phyloP scores from a whole-genome alignment of 1,284 basidiomycete species.

The Sporisorium sorghi region DNA sequence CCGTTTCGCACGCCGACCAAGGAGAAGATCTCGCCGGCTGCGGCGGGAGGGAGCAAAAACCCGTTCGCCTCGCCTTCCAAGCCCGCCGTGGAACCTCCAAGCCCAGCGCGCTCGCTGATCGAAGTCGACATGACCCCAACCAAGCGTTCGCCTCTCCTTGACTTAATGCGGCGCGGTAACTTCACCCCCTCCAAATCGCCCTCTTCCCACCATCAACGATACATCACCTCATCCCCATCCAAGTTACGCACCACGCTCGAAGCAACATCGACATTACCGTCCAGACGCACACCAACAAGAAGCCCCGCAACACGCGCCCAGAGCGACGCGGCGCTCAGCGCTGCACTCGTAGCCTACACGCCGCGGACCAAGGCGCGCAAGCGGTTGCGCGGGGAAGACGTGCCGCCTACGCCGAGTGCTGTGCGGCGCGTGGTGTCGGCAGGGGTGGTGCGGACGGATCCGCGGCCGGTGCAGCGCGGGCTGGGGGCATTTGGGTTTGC shows the following conservation, averaged over 20 bases:
- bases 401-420: constrained; percentile 47
- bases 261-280: constrained; percentile 5
- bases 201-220: constrained; percentile 2
- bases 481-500: constrained; percentile 35
- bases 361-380: constrained; percentile 62
- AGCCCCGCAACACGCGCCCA: background rate
- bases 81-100: background rate
- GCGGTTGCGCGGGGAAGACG: constrained; percentile 60
- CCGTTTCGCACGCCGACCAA: constrained; percentile 38
- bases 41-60: constrained; percentile 11
- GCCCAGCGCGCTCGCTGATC: constrained; percentile 36
- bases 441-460: constrained; percentile 12
- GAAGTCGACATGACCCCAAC: constrained; percentile 48
- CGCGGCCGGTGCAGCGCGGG: constrained; percentile 15
- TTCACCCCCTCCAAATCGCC: constrained; percentile 23
- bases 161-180: constrained; percentile 3
- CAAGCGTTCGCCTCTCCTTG: constrained; percentile 25
- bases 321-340: constrained; percentile 23
- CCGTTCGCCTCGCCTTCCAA: constrained; percentile 40
- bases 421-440: constrained; percentile 4
- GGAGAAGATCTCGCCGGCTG: background rate
- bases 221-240: constrained; percentile 30
- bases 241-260: constrained; percentile 28
- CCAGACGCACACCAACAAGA: constrained; percentile 22
- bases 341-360: constrained; percentile 45